A percentile compares a stretch with the other conserved stretches of the same genome.
phyloP scores from a whole-genome alignment of 2,329 filamentous ascomycete species.

The Penicillium sp. region DNA sequence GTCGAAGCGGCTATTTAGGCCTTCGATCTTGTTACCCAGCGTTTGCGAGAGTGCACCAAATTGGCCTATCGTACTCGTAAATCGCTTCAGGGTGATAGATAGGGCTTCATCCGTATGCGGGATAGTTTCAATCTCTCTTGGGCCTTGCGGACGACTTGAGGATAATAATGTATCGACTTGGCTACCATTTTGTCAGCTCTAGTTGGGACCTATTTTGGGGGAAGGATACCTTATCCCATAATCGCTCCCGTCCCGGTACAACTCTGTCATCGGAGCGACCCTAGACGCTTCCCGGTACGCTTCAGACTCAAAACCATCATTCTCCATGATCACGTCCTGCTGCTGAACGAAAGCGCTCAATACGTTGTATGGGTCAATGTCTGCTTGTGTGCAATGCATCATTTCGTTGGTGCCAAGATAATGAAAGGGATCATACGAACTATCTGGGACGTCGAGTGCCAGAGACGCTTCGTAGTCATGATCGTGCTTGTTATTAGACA shows the following conservation, averaged over 20 bases:
- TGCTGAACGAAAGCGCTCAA: not conserved
- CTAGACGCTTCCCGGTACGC: not conserved
- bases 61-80: not conserved
- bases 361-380: not conserved
- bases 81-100: not conserved
- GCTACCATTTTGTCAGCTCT: not conserved
- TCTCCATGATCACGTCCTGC: not conserved
- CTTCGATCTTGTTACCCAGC: not conserved
- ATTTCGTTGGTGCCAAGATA: not conserved
- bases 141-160: not conserved
- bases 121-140: not conserved
- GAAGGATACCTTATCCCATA: not conserved
- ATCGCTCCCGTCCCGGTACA: not conserved
- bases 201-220: not conserved
- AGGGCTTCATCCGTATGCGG: not conserved
- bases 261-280: not conserved
- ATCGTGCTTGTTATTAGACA: not conserved
- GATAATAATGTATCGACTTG: not conserved
- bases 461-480: not conserved
- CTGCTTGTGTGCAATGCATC: not conserved
- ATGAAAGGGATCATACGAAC: not conserved
- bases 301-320: not conserved
- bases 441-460: not conserved
- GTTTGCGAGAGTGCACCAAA: not conserved
- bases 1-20: not conserved